phyloP scores from a whole-genome alignment of 2,329 filamentous ascomycete species.

The Fusarium austroafricanum region DNA sequence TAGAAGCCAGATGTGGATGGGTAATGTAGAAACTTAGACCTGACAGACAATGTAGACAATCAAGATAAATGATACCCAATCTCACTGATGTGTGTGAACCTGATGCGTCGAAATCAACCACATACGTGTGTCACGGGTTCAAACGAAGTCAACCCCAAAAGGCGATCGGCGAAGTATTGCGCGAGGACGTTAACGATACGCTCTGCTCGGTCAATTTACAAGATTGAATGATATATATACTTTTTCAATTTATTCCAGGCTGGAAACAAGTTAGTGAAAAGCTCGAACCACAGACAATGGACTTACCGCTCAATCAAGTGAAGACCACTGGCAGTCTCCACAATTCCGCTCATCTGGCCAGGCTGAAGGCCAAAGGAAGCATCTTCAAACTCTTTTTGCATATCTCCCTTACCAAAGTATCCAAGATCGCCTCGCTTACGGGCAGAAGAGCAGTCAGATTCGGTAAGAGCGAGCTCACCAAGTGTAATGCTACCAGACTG shows the following conservation, averaged over 20 bases:
- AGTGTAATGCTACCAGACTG: slow-evolving; percentile 74
- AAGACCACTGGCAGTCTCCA: slow-evolving; percentile 92
- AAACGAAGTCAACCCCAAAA: not conserved
- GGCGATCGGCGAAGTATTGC: not conserved
- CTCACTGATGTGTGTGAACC: not conserved
- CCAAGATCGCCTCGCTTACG: slow-evolving; percentile 94
- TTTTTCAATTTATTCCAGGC: slow-evolving; percentile 33
- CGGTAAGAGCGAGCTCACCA: slow-evolving; percentile 85
- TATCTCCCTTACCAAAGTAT: slow-evolving; percentile 93
- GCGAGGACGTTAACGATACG: slow-evolving; percentile 11
- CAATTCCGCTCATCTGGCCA: slow-evolving; percentile 85
- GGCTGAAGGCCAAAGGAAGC: slow-evolving; percentile 90
- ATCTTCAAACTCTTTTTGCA: slow-evolving; percentile 99
- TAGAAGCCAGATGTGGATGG: slow-evolving; percentile 5
- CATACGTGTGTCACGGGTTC: slow-evolving; percentile 14
- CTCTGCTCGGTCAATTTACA: slow-evolving; percentile 37
- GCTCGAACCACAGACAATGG: not conserved
- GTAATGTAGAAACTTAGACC: slow-evolving; percentile 28
- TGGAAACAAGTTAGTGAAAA: slow-evolving; percentile 8
- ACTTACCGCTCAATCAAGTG: slow-evolving; percentile 93
- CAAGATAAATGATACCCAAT: not conserved
- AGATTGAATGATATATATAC: slow-evolving; percentile 26
- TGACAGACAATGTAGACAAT: slow-evolving; percentile 13
- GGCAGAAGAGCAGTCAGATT: slow-evolving; percentile 96
- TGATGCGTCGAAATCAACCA: not conserved